Evolutionary conservation across 2,329 filamentous ascomycete species (phyloP).

Genomic region (Claviceps sp.): DNA sequence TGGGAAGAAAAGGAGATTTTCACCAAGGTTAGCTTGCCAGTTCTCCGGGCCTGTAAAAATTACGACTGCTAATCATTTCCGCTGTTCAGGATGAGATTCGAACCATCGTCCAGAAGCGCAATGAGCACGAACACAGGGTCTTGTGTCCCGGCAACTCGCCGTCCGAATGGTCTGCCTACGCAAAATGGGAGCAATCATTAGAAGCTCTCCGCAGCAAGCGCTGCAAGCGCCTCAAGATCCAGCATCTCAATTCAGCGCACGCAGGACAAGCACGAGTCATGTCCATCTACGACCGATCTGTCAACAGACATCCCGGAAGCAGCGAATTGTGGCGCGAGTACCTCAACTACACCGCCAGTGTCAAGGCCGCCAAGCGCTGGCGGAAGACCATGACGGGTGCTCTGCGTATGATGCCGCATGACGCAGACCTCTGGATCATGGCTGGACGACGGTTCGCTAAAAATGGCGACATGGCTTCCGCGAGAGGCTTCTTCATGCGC

Average conservation of each 20-base stretch:
- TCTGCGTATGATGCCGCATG: slow-evolving; percentile 73
- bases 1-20: slow-evolving; percentile 90
- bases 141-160: slow-evolving; percentile 68
- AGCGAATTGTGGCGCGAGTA: slow-evolving; percentile 80
- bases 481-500: slow-evolving; percentile 73
- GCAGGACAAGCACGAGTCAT: slow-evolving; percentile 73
- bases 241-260: slow-evolving; percentile 48
- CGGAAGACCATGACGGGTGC: slow-evolving; percentile 52
- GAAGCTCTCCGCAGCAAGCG: slow-evolving; percentile 72
- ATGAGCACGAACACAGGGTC: slow-evolving; percentile 84
- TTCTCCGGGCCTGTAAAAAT: background rate
- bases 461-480: slow-evolving; percentile 76
- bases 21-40: slow-evolving; percentile 42
- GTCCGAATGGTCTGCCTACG: slow-evolving; percentile 73
- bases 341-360: slow-evolving; percentile 62
- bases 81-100: slow-evolving; percentile 65
- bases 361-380: slow-evolving; percentile 53
- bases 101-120: slow-evolving; percentile 77
- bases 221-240: slow-evolving; percentile 67
- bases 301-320: slow-evolving; percentile 71
- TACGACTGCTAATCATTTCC: background rate
- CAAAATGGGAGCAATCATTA: slow-evolving; percentile 54
- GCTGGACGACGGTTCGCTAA: slow-evolving; percentile 66
- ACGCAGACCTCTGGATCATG: slow-evolving; percentile 74
- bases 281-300: slow-evolving; percentile 76